Evolutionary conservation across 2,329 filamentous ascomycete genomes (phyloP), one percentile per base, ranked within the genome.

Genomic region (Beauveria medogensis): DNA sequence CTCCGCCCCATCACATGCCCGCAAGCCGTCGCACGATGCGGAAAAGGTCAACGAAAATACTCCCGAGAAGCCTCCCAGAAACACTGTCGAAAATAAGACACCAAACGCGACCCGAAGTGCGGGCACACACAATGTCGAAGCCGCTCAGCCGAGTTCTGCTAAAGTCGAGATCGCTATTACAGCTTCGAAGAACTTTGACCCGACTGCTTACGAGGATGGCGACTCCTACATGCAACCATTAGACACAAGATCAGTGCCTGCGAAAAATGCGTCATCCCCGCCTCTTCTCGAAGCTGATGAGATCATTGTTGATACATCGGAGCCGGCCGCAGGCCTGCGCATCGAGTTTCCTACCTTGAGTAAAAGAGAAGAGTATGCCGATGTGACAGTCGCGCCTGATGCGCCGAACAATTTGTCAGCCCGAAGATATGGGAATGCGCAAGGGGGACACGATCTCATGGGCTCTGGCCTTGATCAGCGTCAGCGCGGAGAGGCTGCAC

Each of bases 401-500:
- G 75, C 78, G 20, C 78, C 80, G 1, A 65, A 71, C 16, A 74
- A 79, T 61, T 65, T 84, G 24, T 83, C 82, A 5, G 69, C 69
- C 34, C 79, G 82, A 65, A 88, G 84, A 67, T 71, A 80, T 61
- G 86, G 83, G 63, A 75, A 77, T 24, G 71, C 75, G 22, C 77
- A 82, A 55, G 80, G 78, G 8, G 79, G 82, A 14, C 81, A 83
- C 60, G 83, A 82, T 55, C 72, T 83, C 3, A 76, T 88, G 22
- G 79, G 83, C 18, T 74, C 87, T 50, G 85, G 84, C 47, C 77
- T 91, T 2, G 91, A 95, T 68, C 90, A 96, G 72, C 87, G 88
- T 55, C 87, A 95, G 67, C 87, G 92, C 68, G 89, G 88, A 5
- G 87, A 96, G 67, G 81, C 84, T 12, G 88, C 90, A 48, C 80